phyloP scores from a whole-genome alignment of 23 red algal species.

The Gracilaria vermiculophylla region DNA sequence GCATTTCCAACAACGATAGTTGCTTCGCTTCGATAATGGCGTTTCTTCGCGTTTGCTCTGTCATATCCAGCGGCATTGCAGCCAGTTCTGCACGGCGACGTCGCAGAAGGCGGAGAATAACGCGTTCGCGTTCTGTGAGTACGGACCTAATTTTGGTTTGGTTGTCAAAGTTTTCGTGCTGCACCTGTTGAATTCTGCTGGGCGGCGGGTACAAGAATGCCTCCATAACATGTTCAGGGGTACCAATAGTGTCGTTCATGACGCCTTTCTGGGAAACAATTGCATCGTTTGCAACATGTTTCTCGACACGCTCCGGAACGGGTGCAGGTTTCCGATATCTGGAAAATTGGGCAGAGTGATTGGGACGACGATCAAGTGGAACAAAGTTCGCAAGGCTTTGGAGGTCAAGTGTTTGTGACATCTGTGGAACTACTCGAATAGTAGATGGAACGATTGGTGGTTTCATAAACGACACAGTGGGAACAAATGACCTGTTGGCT shows the following conservation, averaged over 20 bases:
- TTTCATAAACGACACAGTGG: slow-evolving; percentile 32
- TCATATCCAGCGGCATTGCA: slow-evolving; percentile 51
- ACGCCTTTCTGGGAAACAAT: slow-evolving; percentile 28
- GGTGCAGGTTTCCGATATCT: background rate
- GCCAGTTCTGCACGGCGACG: slow-evolving; percentile 47
- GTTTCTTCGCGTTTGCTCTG: slow-evolving; percentile 57
- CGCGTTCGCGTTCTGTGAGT: slow-evolving; percentile 48
- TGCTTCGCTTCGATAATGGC: slow-evolving; percentile 74
- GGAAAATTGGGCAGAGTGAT: background rate
- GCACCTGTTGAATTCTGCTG: background rate
- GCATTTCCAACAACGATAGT: slow-evolving; percentile 58
- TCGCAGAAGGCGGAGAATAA: slow-evolving; percentile 30
- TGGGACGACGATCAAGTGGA: background rate
- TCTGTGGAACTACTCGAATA: background rate
- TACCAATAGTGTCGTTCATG: slow-evolving; percentile 33
- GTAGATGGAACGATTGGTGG: slow-evolving; percentile 5
- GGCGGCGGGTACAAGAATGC: slow-evolving; percentile 12
- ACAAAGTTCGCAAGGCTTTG: background rate
- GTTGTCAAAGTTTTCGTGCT: slow-evolving; percentile 27
- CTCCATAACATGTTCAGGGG: slow-evolving; percentile 32
- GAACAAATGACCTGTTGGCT: slow-evolving; percentile 12
- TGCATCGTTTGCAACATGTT: slow-evolving; percentile 11
- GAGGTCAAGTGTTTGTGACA: background rate
- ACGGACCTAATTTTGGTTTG: slow-evolving; percentile 46
- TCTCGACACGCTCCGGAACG: background rate